These are phyloP conservation scores for Salmacisia buchloeana DNA, from an alignment of 1,284 basidiomycete genomes.

Conservation along the genomic window DNA sequence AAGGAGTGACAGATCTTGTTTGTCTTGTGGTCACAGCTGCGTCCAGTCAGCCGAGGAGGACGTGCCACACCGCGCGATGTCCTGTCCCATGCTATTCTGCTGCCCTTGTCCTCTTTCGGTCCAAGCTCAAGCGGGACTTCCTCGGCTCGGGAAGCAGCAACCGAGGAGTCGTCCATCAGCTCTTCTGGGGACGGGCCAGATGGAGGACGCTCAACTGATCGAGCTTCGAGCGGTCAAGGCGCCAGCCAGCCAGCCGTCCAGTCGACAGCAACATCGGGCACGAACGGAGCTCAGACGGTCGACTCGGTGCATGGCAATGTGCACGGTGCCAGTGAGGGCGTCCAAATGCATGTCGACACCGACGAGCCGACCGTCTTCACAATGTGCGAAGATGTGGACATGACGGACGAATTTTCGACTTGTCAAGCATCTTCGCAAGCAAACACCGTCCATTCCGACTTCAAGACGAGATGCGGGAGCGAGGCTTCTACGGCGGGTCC, in stretches of 20 bases:
- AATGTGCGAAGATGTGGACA: slow-evolving; percentile 5
- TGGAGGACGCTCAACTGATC: no score
- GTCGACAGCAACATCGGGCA: no score
- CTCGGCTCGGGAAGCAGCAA: neutral
- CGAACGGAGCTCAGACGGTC: neutral
- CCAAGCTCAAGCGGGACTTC: neutral
- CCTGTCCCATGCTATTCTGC: slow-evolving; percentile 3
- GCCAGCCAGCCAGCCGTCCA: no score
- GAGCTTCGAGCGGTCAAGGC: no score
- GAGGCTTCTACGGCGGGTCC: neutral
- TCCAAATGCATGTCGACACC: neutral
- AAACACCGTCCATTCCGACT: neutral
- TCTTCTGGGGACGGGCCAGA: no score
- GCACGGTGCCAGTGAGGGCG: neutral
- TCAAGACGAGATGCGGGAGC: neutral
- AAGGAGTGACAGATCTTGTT: no score
- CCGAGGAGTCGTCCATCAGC: no score
- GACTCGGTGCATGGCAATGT: neutral
- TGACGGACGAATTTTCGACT: neutral
- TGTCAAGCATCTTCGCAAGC: no score
- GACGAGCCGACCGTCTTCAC: neutral
- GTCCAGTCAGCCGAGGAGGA: neutral
- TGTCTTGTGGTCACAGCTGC: neutral
- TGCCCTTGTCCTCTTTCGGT: neutral
- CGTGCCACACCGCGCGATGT: slow-evolving; percentile 1